These are phyloP conservation scores for Fonsecaea nubica DNA, from an alignment of 2,329 filamentous ascomycete genomes.

Conservation along the genomic window DNA sequence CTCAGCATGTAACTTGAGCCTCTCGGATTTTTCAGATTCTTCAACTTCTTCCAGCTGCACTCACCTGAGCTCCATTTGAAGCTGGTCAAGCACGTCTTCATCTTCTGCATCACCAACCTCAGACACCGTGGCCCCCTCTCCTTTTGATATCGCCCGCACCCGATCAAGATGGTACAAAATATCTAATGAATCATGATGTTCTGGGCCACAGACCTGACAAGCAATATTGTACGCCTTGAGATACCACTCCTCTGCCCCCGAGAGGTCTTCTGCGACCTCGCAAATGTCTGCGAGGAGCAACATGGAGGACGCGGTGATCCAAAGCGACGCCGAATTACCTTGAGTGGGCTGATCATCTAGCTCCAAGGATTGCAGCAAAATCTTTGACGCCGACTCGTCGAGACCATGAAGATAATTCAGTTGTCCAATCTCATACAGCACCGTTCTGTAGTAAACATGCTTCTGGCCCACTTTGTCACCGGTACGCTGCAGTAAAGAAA, in stretches of 20 bases:
- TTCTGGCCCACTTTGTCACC: background rate
- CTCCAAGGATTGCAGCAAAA: background rate
- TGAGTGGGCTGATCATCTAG: too few species aligned
- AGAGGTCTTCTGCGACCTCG: background rate
- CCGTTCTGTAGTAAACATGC: background rate
- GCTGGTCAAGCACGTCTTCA: background rate
- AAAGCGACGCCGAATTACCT: too few species aligned
- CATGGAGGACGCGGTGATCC: too few species aligned
- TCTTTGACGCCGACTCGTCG: background rate
- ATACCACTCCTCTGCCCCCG: slow-evolving; percentile 13
- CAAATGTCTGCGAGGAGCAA: background rate
- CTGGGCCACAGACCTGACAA: background rate
- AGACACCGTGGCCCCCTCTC: background rate
- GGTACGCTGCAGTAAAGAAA: background rate
- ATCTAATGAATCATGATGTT: background rate
- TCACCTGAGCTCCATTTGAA: slow-evolving; percentile 2
- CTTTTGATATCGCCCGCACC: background rate
- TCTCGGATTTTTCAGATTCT: background rate
- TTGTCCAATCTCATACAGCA: background rate
- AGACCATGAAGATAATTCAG: background rate
- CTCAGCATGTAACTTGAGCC: background rate
- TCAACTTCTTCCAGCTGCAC: slow-evolving; percentile 3
- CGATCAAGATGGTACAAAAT: background rate
- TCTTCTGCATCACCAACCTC: background rate
- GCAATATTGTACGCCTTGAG: slow-evolving; percentile 6